Conservation (phyloP, 768 basidiomycete genomes). For the Leccinellum luteum region DNA sequence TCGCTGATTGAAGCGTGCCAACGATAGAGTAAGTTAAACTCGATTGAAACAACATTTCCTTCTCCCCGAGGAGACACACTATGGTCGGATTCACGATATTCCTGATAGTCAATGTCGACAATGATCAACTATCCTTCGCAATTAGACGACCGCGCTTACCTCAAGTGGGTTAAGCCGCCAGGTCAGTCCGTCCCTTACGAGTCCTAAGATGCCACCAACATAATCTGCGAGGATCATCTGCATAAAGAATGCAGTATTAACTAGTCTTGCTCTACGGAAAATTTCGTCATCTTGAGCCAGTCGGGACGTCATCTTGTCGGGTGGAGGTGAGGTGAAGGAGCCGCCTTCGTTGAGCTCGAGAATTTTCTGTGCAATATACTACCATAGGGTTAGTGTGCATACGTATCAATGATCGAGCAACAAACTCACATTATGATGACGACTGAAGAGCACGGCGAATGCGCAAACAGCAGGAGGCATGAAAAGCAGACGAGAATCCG, state of each 20-base stretch:
- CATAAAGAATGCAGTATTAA: constrained; percentile 73
- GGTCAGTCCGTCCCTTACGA: constrained; percentile 54
- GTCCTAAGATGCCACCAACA: constrained; percentile 71
- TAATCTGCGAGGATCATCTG: constrained; percentile 71
- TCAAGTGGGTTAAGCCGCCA: constrained; percentile 73
- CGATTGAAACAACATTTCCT: constrained; percentile 74
- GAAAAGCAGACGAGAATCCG: constrained; percentile 59
- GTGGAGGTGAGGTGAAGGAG: constrained; percentile 35
- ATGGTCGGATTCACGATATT: constrained; percentile 50
- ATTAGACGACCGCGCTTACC: constrained; percentile 31
- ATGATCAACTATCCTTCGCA: not conserved
- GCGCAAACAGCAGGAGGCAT: constrained; percentile 75
- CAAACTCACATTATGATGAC: constrained; percentile 68
- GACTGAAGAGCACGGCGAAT: constrained; percentile 62
- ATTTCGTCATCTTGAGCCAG: constrained; percentile 70
- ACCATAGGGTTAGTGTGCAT: constrained; percentile 4
- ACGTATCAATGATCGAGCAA: not conserved
- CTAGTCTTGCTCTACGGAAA: constrained; percentile 67
- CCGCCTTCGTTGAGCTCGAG: constrained; percentile 65
- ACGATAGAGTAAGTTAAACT: constrained; percentile 60
- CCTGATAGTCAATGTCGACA: constrained; percentile 30
- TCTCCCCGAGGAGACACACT: constrained; percentile 58
- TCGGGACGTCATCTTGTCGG: constrained; percentile 18
- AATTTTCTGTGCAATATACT: constrained; percentile 72
- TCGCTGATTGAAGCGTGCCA: constrained; percentile 67